A percentile compares a stretch with the other conserved stretches of the same genome.
These are phyloP conservation scores for Eutypella sp. DNA, from an alignment of 2,329 filamentous ascomycete species.

Conservation along the genomic window DNA sequence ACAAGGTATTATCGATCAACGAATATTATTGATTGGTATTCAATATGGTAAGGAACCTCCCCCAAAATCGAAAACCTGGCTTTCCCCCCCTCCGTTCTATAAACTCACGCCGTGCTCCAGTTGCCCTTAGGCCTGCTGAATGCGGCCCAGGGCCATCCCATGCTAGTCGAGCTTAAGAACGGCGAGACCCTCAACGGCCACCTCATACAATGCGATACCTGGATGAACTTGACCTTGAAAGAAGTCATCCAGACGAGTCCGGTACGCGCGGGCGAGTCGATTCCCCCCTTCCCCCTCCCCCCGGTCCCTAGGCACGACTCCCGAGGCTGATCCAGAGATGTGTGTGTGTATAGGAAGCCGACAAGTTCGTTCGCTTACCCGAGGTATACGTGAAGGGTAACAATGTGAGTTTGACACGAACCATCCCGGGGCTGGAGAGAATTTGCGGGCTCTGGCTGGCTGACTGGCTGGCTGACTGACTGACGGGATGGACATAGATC, in stretches of 20 bases:
- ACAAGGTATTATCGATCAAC: too few relatives aligned
- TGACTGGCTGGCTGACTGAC: too few relatives aligned
- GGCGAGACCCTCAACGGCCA: slow-evolving; percentile 89
- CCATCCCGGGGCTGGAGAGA: too few relatives aligned
- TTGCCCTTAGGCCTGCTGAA: slow-evolving; percentile 79
- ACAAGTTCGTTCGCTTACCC: slow-evolving; percentile 85
- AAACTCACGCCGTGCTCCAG: too few relatives aligned
- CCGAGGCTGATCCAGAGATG: too few relatives aligned
- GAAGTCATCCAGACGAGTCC: slow-evolving; percentile 96
- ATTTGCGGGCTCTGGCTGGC: too few relatives aligned
- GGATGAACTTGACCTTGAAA: slow-evolving; percentile 98
- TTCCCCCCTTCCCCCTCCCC: too few relatives aligned
- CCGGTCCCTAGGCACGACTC: too few relatives aligned
- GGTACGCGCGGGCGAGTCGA: slow-evolving; percentile 34
- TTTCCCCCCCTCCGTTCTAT: too few relatives aligned
- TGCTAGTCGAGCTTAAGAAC: slow-evolving; percentile 53
- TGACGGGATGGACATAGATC: slow-evolving; percentile 65
- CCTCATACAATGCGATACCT: slow-evolving; percentile 94
- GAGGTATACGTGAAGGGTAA: slow-evolving; percentile 97
- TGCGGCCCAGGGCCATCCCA: slow-evolving; percentile 93
- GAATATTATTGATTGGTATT: too few relatives aligned
- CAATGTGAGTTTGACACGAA: slow-evolving; percentile 71
- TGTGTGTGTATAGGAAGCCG: slow-evolving; percentile 67
- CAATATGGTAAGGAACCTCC: too few relatives aligned
- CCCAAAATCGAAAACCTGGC: too few relatives aligned